Evolutionary conservation across 768 basidiomycete species (phyloP).

Genomic region (Mycena kentingensis): DNA sequence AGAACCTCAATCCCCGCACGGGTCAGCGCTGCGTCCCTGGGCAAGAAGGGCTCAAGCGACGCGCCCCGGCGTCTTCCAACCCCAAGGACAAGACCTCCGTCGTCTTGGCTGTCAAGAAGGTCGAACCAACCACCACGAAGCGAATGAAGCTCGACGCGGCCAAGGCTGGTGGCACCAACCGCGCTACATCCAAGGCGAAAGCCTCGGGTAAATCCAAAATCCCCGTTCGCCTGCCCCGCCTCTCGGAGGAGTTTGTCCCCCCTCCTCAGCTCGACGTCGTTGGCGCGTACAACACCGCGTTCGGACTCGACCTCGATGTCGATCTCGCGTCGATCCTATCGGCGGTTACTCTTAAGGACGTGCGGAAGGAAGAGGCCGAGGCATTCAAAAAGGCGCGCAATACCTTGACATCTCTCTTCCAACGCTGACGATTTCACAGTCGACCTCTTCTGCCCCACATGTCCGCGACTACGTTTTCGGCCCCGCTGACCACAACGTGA

Average conservation of each 20-base stretch:
- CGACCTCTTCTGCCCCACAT: neutral
- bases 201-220: too few relatives aligned
- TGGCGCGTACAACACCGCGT: neutral
- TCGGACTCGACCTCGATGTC: neutral
- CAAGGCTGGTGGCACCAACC: neutral
- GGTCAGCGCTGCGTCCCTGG: neutral
- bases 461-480: neutral
- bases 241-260: constrained; percentile 1
- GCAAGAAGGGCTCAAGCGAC: neutral
- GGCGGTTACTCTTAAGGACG: neutral
- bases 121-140: neutral
- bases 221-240: neutral
- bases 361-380: neutral
- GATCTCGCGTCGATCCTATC: neutral
- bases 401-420: neutral
- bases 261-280: neutral
- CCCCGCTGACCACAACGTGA: too few relatives aligned
- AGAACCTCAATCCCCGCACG: neutral
- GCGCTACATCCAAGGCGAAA: neutral
- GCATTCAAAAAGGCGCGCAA: neutral
- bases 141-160: neutral
- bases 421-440: neutral
- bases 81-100: neutral
- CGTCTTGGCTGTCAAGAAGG: neutral
- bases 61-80: neutral